These are phyloP conservation scores for Aspergillus pseudotamarii DNA, from an alignment of 2,329 filamentous ascomycete genomes.

Conservation along the genomic window DNA sequence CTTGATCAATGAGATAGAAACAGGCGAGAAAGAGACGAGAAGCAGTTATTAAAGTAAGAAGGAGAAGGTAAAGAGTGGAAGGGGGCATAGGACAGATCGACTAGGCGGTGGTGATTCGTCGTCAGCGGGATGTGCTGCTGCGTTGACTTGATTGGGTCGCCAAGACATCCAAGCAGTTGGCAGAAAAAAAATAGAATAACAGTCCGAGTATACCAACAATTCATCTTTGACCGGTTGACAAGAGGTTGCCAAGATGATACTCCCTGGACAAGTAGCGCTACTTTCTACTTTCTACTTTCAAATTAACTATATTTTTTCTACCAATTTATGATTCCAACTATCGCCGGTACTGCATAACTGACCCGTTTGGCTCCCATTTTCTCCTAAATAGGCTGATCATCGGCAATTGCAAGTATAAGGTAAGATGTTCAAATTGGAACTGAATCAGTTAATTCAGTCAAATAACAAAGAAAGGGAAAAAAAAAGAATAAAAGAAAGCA, in stretches of 20 bases:
- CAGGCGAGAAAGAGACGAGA: slow-evolving; percentile 12
- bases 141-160: not conserved
- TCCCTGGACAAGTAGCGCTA: not conserved
- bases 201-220: not conserved
- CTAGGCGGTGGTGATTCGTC: not conserved
- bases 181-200: not conserved
- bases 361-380: not conserved
- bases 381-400: not conserved
- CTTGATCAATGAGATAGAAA: slow-evolving; percentile 15
- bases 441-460: too few relatives aligned
- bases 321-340: not conserved
- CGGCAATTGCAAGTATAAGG: too few relatives aligned
- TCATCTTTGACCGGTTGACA: not conserved
- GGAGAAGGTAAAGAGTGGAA: slow-evolving; percentile 15
- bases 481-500: too few relatives aligned
- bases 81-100: slow-evolving; percentile 9
- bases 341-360: not conserved
- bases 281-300: not conserved
- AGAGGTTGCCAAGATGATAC: too few relatives aligned
- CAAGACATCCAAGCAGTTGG: not conserved
- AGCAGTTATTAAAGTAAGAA: slow-evolving; percentile 15
- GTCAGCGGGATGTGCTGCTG: not conserved
- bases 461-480: too few relatives aligned
- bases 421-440: too few relatives aligned
- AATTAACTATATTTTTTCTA: not conserved